Evolutionary conservation across 257 asterid genomes (phyloP).

Genomic region (Lycium barbarum): DNA sequence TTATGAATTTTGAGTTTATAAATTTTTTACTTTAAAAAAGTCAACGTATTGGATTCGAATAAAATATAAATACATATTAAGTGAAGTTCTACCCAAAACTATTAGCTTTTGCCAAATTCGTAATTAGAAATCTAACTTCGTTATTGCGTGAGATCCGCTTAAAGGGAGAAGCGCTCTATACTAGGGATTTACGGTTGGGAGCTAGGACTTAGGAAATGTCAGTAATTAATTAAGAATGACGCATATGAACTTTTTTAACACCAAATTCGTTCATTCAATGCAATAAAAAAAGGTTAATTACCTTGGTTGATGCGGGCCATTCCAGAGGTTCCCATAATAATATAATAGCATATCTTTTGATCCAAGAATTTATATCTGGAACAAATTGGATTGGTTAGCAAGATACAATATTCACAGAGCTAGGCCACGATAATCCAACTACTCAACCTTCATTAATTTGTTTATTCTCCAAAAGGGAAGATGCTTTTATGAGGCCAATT

Average conservation of each 20-base stretch:
- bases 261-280: background rate
- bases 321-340: background rate
- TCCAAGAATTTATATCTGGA: background rate
- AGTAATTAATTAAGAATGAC: background rate
- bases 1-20: too few species aligned
- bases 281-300: background rate
- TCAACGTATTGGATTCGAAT: too few species aligned
- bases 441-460: slow-evolving; percentile 15
- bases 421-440: background rate
- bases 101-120: too few species aligned
- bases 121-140: too few species aligned
- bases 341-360: background rate
- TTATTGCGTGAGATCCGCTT: background rate
- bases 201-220: background rate
- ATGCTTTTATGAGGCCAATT: background rate
- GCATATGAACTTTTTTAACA: background rate
- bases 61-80: too few species aligned
- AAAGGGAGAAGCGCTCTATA: background rate
- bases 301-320: background rate
- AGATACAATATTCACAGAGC: background rate
- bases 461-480: background rate
- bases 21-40: too few species aligned
- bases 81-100: too few species aligned
- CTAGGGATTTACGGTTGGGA: background rate
- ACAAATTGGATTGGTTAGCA: slow-evolving; percentile 19